Evolutionary conservation across 345 rosid genomes (phyloP), one percentile per base, ranked within the genome.

Genomic region (Rhodamnia rubescens): DNA sequence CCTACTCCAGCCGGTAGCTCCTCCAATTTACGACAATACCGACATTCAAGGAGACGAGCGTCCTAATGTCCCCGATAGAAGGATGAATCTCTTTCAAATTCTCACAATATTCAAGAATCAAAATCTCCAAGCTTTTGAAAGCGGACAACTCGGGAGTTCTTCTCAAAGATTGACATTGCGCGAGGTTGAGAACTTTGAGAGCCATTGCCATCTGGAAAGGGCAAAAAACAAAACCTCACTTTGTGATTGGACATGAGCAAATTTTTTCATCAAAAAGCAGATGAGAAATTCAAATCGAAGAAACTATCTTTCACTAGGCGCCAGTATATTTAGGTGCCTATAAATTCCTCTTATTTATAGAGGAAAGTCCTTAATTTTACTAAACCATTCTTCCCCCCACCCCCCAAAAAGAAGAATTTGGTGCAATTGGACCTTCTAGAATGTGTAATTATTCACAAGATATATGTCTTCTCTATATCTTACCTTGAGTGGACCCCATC

Each of bases 21-120:
- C 42, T 24, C 0, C 16, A 82, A 24, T 3, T 0, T 2, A 49
- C 0, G 0, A 16, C 83, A 82, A 8, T 2, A 0, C 1, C 0
- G 56, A n/a, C 21, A 27, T 14, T 16, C 54, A 82, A 36, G n/a
- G 56, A 32, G 44, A 69, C 24, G 0, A 69, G 78, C 12, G 75
- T 29, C 75, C 15, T 61, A 22, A 61, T 29, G 75, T 61, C 42
- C 11, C 22, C 42, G 6, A 29, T 61, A 16, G 75, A 29, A 29
- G 74, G 42, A 61, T 61, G 74, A 61, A 61, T 61, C 42, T 61
- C 74, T 61, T 61, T 11, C 11, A 61, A 4, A 29, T 4, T 4
- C 42, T 10, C 15, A 61, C 21, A 61, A 14, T 7, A 0, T 3
- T 27, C 21, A 61, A 29, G 42, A 61, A 8, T 29, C 21, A 61